Evolutionary conservation across 1,139 yeast species (phyloP).

Genomic region (Yamadazyma triangularis): DNA sequence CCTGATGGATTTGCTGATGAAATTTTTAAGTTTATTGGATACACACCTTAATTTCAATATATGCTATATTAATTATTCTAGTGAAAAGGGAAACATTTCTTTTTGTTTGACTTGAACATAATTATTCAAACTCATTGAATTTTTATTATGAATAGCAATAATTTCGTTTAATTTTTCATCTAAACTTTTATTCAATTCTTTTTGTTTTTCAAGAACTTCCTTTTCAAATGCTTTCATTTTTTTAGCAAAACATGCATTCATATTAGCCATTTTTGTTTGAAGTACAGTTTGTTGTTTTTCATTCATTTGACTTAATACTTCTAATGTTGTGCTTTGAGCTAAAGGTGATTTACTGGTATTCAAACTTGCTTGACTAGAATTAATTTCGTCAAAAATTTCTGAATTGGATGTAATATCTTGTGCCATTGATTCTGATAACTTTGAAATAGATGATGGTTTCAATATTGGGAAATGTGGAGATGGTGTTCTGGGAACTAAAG

Average conservation of each 20-base stretch:
- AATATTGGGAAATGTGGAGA: no score
- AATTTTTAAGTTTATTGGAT: conserved; percentile 38
- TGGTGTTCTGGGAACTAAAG: no score
- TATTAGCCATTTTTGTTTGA: conserved; percentile 2
- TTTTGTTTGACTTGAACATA: conserved; percentile 7
- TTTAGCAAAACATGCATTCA: conserved; percentile 8
- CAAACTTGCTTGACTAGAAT: background rate
- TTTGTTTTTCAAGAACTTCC: conserved; percentile 9
- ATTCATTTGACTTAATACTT: background rate
- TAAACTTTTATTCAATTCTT: conserved; percentile 12
- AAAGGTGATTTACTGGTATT: background rate
- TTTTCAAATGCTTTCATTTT: conserved; percentile 13
- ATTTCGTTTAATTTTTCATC: conserved; percentile 11
- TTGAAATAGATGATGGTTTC: no score
- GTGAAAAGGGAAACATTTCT: conserved; percentile 5
- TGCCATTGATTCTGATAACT: no score
- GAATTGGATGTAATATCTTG: no score
- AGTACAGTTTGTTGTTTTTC: conserved; percentile 1
- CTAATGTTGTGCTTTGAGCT: background rate
- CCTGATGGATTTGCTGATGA: conserved; percentile 33
- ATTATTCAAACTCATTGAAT: conserved; percentile 7
- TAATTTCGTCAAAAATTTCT: background rate
- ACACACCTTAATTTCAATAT: background rate
- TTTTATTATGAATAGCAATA: conserved; percentile 7
- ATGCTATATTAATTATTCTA: background rate